Percentiles rank a stretch among this genome's conserved stretches.
phyloP scores from a whole-genome alignment of 176 grass and related monocot genomes.

The Poa annua region DNA sequence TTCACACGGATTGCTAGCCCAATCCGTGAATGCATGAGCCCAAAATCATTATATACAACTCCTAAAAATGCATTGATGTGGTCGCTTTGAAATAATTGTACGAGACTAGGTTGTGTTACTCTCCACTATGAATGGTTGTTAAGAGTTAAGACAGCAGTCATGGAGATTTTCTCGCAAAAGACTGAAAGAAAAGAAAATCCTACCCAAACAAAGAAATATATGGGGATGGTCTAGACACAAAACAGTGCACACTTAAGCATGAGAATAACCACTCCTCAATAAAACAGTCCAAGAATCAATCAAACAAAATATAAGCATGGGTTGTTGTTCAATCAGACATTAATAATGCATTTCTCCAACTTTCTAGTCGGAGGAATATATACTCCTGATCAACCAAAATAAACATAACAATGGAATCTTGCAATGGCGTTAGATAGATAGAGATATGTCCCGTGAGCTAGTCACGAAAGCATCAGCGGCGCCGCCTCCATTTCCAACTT shows the following conservation, averaged over 20 bases:
- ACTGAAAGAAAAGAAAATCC: neutral
- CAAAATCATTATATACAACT: too few species aligned
- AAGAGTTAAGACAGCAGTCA: too few species aligned
- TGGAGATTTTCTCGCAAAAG: neutral
- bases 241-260: neutral
- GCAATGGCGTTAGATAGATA: neutral
- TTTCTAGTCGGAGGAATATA: slow-evolving; percentile 1
- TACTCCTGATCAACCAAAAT: neutral
- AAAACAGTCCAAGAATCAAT: neutral
- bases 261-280: neutral
- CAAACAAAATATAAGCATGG: neutral
- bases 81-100: too few species aligned
- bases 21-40: too few species aligned
- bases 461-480: neutral
- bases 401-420: slow-evolving; percentile 10
- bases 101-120: too few species aligned
- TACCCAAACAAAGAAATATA: neutral
- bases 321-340: neutral
- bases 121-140: too few species aligned
- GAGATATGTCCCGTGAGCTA: slow-evolving; percentile 1
- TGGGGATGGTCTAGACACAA: neutral
- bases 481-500: slow-evolving; percentile 11
- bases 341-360: neutral
- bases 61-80: too few species aligned
- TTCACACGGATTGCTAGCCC: too few species aligned